Evolutionary conservation across 2,329 filamentous ascomycete species (phyloP), one percentile per base, ranked within the genome.

Genomic region (Colletotrichum liriopes): DNA sequence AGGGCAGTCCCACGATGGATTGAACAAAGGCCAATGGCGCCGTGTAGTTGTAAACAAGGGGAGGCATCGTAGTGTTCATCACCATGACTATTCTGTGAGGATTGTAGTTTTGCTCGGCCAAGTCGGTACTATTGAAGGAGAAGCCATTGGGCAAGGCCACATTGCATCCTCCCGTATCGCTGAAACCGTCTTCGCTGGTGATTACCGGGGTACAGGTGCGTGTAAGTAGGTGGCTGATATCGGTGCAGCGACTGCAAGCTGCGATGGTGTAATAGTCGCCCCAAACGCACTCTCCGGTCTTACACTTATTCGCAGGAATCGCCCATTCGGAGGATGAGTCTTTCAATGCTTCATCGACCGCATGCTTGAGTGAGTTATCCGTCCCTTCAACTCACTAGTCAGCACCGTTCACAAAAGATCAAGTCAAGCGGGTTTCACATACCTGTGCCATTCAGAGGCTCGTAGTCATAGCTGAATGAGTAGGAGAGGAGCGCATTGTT

Each of bases 31-130:
- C 64, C 11, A 72, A 41, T 2, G 69, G 69, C 2, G 26, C 26
- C 2, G 39, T 52, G 37, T 72, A 68, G 3, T 66, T 72, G 41
- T 63, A 67, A 20, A 64, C 51, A 14, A 72, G 58, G 5, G 64
- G 51, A 18, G 20, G 41, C 23, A n/a, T 41, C 3, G 49, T 58
- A 6, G 69, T 61, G 52, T 66, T 72, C 41, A 72, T 63, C 11
- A 60, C 37, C 49, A 72, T 67, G 18, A 63, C 64, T 7, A 49
- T 55, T 35, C 55, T 47, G 5, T 51, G 26, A 9, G 35, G 8
- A 20, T 49, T 39, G 26, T 32, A 9, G 35, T 11, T 37, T 11
- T 37, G 35, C 35, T 37, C 35, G 35, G 35, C 14, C 49, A 26
- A 59, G 7, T 16, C 49, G 2, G 49, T 52, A 14, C 49, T 52